These are phyloP conservation scores for Podaxis rugospora DNA, from an alignment of 768 basidiomycete species.

Conservation along the genomic window DNA sequence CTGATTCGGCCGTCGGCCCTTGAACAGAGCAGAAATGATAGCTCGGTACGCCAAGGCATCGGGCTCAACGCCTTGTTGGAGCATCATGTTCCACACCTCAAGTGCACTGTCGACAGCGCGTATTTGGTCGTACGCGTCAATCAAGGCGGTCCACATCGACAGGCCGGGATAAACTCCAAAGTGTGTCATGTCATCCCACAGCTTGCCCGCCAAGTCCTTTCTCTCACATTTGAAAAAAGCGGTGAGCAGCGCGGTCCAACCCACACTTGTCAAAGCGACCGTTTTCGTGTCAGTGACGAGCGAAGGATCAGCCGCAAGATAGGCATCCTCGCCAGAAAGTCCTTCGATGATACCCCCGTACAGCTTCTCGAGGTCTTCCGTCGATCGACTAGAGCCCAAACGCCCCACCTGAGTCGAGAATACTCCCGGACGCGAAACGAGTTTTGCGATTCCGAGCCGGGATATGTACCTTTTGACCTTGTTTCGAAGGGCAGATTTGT, in stretches of 20 bases:
- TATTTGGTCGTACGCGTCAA: constrained; percentile 56
- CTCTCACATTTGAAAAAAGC: constrained; percentile 56
- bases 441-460: constrained; percentile 46
- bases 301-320: constrained; percentile 42
- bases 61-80: constrained; percentile 48
- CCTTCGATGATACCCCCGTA: constrained; percentile 51
- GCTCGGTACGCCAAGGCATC: constrained; percentile 65
- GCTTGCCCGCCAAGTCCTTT: constrained; percentile 49
- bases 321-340: constrained; percentile 47
- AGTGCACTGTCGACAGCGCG: constrained; percentile 50
- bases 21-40: constrained; percentile 59
- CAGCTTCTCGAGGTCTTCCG: constrained; percentile 34
- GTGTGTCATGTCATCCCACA: constrained; percentile 66
- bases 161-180: constrained; percentile 47
- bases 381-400: constrained; percentile 32
- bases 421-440: constrained; percentile 44
- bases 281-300: constrained; percentile 32
- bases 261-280: constrained; percentile 49
- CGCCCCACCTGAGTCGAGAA: constrained; percentile 48
- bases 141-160: constrained; percentile 66
- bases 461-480: constrained; percentile 42
- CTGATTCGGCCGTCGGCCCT: constrained; percentile 42
- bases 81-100: constrained; percentile 63
- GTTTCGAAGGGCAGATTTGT: constrained; percentile 28
- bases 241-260: constrained; percentile 64